phyloP scores from a whole-genome alignment of 2,329 filamentous ascomycete species.

The Exophiala lecanii-corni region DNA sequence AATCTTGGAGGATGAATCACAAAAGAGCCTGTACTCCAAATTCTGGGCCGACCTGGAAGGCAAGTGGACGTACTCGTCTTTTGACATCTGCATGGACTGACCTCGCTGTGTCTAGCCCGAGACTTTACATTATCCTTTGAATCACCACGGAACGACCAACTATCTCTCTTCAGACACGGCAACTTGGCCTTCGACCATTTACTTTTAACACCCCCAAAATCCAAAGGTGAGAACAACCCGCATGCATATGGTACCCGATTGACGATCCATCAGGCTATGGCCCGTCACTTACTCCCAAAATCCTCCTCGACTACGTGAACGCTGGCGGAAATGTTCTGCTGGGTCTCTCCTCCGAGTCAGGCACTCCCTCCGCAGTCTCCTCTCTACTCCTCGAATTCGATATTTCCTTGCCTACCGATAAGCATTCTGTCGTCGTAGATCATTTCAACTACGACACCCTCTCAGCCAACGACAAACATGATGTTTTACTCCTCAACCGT shows the following conservation, averaged over 20 bases:
- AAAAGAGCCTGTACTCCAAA: slow-evolving; percentile 77
- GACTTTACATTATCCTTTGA: slow-evolving; percentile 78
- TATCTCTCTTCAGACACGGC: slow-evolving; percentile 79
- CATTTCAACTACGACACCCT: slow-evolving; percentile 88
- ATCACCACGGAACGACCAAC: slow-evolving; percentile 72
- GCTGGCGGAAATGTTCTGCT: slow-evolving; percentile 86
- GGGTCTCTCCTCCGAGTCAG: slow-evolving; percentile 67
- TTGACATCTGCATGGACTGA: slow-evolving; percentile 11
- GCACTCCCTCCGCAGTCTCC: slow-evolving; percentile 68
- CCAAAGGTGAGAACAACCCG: slow-evolving; percentile 63
- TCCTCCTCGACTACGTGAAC: slow-evolving; percentile 87
- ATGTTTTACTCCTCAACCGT: slow-evolving; percentile 74
- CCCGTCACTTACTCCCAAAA: slow-evolving; percentile 77
- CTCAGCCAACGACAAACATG: slow-evolving; percentile 76
- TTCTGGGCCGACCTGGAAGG: slow-evolving; percentile 55
- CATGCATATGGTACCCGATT: slow-evolving; percentile 27
- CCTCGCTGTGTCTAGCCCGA: slow-evolving; percentile 54
- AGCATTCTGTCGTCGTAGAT: slow-evolving; percentile 80
- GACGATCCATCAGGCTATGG: slow-evolving; percentile 62
- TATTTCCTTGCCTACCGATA: slow-evolving; percentile 78
- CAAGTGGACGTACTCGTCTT: slow-evolving; percentile 23
- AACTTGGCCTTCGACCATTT: slow-evolving; percentile 89
- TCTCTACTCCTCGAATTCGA: slow-evolving; percentile 83
- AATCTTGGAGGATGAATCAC: slow-evolving; percentile 73
- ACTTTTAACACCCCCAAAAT: slow-evolving; percentile 79